phyloP scores from a whole-genome alignment of 1,139 yeast genomes.

The Pichia norvegensis region DNA sequence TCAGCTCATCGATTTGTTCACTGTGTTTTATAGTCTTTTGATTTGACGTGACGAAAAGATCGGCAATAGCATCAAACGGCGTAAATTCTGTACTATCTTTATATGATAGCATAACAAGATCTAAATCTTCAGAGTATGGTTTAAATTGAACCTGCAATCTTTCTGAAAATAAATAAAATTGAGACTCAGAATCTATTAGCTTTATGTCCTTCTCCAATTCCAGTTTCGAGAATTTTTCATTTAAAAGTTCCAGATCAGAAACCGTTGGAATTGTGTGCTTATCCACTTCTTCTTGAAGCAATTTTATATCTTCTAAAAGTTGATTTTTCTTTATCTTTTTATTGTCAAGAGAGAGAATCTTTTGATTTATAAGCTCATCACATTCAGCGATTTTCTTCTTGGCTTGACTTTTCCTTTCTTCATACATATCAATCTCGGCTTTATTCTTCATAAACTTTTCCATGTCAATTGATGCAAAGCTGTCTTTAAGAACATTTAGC shows the following conservation, averaged over 20 bases:
- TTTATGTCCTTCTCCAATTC: slow-evolving; percentile 7
- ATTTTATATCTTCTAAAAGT: slow-evolving; percentile 7
- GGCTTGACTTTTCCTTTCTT: background rate
- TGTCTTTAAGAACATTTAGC: slow-evolving; percentile 9
- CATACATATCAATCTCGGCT: background rate
- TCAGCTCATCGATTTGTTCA: background rate
- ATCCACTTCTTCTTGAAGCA: slow-evolving; percentile 1
- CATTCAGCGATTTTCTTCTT: slow-evolving; percentile 3
- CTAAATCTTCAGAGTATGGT: background rate
- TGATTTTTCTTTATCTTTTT: slow-evolving; percentile 4
- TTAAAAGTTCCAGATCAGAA: slow-evolving; percentile 3
- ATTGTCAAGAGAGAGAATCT: background rate
- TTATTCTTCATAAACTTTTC: slow-evolving; percentile 7
- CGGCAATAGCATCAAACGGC: slow-evolving; percentile 8
- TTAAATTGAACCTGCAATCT: slow-evolving; percentile 2
- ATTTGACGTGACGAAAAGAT: slow-evolving; percentile 3
- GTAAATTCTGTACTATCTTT: slow-evolving; percentile 1
- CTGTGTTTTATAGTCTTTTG: background rate
- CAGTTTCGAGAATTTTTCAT: slow-evolving; percentile 2
- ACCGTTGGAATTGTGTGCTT: slow-evolving; percentile 7
- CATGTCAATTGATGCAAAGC: slow-evolving; percentile 11
- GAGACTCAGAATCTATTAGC: slow-evolving; percentile 1
- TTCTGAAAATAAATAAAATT: background rate
- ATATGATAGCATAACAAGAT: background rate
- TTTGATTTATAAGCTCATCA: background rate